Base-by-base conservation (phyloP, 495 filamentous ascomycete genomes). In the Podospora pseudoanserina region DNA sequence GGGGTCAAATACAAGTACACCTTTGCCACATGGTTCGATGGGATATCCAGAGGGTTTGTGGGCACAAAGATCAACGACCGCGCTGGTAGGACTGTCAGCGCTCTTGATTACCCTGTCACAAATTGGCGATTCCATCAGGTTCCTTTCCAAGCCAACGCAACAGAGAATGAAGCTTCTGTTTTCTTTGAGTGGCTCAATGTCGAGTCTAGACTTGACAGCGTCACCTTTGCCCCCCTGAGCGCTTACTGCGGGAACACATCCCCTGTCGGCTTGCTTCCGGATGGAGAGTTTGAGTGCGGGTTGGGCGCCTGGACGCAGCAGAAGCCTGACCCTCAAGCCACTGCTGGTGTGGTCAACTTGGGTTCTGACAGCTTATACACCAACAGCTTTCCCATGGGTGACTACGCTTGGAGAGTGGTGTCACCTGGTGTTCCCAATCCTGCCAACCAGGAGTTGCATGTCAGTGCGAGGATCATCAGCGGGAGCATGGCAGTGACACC, bases 391-490 rank as follows among this genome's bases (percentile, higher is more conserved):
- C 56, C 56, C 19, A 58, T 55, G 39, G 56, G 56, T 19, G 58
- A 32, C 23, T 59, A 7, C 54, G 56, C 56, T 16, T 59, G 56
- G 63, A 27, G 54, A 65, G 44, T 44, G 5, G 63, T 54, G 5
- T 15, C 23, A 16, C 32, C 39, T 49, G 65, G 57, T 56, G 15
- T 18, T 16, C 0, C 60, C 49, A 32, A 28, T 16, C 62, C 66
- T 0, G 66, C 55, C 1, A 71, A 39, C 57, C 61, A 64, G 0
- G 61, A 68, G 1, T 32, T 28, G 1, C 27, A 23, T 1, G 69
- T 68, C 63, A 68, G 63, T 49, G 69, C 66, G 28, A 54, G 66
- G 0, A n/a, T 71, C 4, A 59, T 65, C 55, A 68, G 66, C 44
- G 26, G 53, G 0, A 11, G 56, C 2, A 9, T 68, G 4, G 4